Evolutionary conservation across 2,329 filamentous ascomycete species (phyloP).

Genomic region (Cytospora piceicola): DNA sequence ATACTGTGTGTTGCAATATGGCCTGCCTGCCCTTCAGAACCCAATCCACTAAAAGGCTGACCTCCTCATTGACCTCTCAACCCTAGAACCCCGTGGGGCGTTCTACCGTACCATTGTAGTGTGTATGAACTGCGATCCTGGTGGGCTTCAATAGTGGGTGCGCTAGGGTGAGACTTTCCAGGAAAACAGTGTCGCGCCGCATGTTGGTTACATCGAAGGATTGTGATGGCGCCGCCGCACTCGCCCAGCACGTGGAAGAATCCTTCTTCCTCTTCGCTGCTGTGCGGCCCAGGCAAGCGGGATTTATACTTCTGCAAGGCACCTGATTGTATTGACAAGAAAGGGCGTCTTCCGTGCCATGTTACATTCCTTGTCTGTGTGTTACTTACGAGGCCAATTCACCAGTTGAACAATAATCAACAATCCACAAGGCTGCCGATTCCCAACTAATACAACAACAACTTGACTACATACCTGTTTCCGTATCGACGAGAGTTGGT

Average conservation of each 20-base stretch:
- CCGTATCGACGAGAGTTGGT: not conserved
- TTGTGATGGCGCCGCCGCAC: not conserved
- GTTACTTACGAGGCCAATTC: not conserved
- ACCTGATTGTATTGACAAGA: not conserved
- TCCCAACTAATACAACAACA: not conserved
- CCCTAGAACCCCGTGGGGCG: not conserved
- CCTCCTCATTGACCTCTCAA: not conserved
- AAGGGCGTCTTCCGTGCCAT: not conserved
- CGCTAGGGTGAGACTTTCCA: not conserved
- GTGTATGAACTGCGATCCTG: not conserved
- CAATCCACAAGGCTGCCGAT: not conserved
- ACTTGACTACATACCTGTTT: not conserved
- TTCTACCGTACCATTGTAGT: not conserved
- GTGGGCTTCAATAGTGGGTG: not conserved
- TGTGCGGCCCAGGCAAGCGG: not conserved
- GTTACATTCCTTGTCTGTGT: not conserved
- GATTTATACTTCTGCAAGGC: slow-evolving; percentile 1
- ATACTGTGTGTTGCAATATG: no score
- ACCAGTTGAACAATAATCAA: not conserved
- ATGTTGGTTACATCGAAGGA: not conserved
- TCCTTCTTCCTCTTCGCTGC: not conserved
- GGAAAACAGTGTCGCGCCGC: not conserved
- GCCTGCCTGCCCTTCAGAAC: no score
- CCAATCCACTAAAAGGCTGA: no score
- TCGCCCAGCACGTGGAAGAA: not conserved